phyloP scores from a whole-genome alignment of 2,329 filamentous ascomycete species.

The Penicillium polonicum region DNA sequence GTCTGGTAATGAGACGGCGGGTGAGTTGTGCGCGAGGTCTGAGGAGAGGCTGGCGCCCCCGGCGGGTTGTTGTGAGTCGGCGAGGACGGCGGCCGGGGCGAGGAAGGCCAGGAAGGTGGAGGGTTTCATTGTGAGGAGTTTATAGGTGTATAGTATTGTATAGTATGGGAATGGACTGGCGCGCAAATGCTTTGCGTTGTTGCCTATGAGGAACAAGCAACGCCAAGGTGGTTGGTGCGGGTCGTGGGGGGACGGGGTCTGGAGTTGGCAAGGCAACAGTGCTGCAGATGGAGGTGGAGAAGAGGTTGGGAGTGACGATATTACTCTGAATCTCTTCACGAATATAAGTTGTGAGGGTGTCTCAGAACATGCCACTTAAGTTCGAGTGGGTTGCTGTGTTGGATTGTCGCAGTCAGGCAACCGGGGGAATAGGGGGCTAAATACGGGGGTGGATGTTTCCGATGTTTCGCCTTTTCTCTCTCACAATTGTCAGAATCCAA shows the following conservation, averaged over 20 bases:
- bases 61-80: conserved; percentile 17
- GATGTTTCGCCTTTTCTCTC: background rate
- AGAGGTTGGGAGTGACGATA: background rate
- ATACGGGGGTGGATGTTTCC: background rate
- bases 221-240: conserved; percentile 26
- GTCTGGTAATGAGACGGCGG: conserved; percentile 24
- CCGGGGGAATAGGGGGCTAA: conserved; percentile 13
- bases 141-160: background rate
- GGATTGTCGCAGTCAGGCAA: conserved; percentile 6
- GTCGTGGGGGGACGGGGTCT: conserved; percentile 14
- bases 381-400: background rate
- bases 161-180: background rate
- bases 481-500: background rate
- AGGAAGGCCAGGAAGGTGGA: conserved; percentile 17
- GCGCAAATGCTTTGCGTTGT: conserved; percentile 8
- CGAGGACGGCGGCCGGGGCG: conserved; percentile 20
- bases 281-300: background rate
- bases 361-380: conserved; percentile 2
- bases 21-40: conserved; percentile 18
- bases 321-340: background rate
- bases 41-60: conserved; percentile 9
- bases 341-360: background rate
- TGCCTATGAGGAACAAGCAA: conserved; percentile 23
- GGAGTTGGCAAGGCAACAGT: conserved; percentile 28
- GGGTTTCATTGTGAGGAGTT: conserved; percentile 19